Percentiles rank a stretch among this genome's conserved stretches.
These are phyloP conservation scores for Lepidium campestre DNA, from an alignment of 441 rosid genomes.

Conservation along the genomic window DNA sequence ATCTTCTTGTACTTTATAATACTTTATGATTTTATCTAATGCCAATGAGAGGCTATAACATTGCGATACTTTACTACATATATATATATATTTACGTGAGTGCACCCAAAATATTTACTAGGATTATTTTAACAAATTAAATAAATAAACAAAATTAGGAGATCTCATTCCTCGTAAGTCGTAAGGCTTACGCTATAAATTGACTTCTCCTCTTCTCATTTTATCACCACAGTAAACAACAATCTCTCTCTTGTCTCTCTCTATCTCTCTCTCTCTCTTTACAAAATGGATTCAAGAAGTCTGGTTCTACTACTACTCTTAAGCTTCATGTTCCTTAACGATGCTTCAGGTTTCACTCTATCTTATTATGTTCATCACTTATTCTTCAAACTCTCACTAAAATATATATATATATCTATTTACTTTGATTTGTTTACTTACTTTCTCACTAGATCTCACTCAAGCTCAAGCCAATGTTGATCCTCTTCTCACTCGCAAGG, in stretches of 20 bases:
- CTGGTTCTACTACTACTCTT: slow-evolving; percentile 19
- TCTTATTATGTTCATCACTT: too few relatives aligned
- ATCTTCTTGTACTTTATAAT: too few relatives aligned
- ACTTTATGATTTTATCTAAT: too few relatives aligned
- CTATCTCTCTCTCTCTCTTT: background rate
- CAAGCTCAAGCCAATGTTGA: slow-evolving; percentile 18
- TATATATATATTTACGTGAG: too few relatives aligned
- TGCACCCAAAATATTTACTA: too few relatives aligned
- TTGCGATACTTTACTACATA: too few relatives aligned
- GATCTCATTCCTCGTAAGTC: background rate
- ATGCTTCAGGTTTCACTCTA: slow-evolving; percentile 32
- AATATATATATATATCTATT: too few relatives aligned
- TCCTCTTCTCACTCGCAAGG: slow-evolving; percentile 39
- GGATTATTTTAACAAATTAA: background rate
- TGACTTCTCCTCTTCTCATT: background rate
- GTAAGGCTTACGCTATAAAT: slow-evolving; percentile 16
- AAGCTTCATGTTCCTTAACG: slow-evolving; percentile 30
- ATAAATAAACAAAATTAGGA: background rate
- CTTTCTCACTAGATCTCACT: slow-evolving; percentile 22
- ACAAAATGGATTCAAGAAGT: slow-evolving; percentile 16
- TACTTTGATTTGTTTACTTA: background rate
- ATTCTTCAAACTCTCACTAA: background rate
- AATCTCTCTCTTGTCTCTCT: background rate
- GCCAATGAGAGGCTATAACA: too few relatives aligned
- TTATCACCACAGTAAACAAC: background rate